A percentile compares a stretch with the other conserved stretches of the same genome.
phyloP scores from a whole-genome alignment of 2,329 filamentous ascomycete species.

The Mollisia scopiformis region DNA sequence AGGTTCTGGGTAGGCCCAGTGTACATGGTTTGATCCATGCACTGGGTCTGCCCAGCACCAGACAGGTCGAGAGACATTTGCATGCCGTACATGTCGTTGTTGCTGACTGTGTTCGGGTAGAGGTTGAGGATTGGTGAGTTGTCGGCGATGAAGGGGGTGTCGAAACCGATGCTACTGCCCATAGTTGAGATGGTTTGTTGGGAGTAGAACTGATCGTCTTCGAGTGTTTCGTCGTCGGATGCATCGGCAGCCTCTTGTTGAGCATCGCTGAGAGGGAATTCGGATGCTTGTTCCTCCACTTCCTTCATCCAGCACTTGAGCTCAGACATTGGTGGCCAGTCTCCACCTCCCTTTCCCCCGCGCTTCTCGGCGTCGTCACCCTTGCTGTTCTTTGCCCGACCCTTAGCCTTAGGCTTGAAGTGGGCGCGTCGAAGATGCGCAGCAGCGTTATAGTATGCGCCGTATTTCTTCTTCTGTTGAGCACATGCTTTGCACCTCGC shows the following conservation, averaged over 20 bases:
- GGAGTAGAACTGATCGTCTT: constrained; percentile 22
- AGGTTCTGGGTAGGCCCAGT: constrained; percentile 20
- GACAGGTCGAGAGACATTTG: constrained; percentile 24
- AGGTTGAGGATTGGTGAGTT: constrained; percentile 11
- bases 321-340: constrained; percentile 59
- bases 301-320: constrained; percentile 64
- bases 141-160: constrained; percentile 10
- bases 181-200: constrained; percentile 26
- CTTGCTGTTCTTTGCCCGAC: constrained; percentile 42
- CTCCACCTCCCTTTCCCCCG: constrained; percentile 56
- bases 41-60: constrained; percentile 16
- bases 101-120: constrained; percentile 14
- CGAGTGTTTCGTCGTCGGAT: constrained; percentile 39
- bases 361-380: constrained; percentile 47
- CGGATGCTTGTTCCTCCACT: constrained; percentile 43
- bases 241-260: constrained; percentile 41
- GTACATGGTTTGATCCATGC: constrained; percentile 30
- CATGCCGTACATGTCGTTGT: constrained; percentile 20
- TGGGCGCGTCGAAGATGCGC: constrained; percentile 87
- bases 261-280: constrained; percentile 27
- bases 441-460: constrained; percentile 92
- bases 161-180: constrained; percentile 22
- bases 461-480: constrained; percentile 82
- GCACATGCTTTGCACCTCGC: constrained; percentile 70
- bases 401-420: constrained; percentile 69